phyloP scores from a whole-genome alignment of 2,329 filamentous ascomycete species.

The Cladosporium oxysporum region DNA sequence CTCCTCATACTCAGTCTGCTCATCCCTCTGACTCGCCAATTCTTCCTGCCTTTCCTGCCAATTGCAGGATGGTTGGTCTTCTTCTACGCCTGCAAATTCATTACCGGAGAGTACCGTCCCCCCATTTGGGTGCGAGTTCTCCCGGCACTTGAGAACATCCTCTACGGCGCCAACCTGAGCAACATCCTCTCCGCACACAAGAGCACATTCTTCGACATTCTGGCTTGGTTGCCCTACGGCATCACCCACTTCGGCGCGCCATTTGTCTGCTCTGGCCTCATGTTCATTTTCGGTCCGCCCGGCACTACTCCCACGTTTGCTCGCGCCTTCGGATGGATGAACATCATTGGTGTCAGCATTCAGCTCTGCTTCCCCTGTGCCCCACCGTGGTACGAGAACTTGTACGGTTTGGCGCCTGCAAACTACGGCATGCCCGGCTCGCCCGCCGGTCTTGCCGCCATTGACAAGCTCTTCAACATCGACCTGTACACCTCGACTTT shows the following conservation, averaged over 20 bases:
- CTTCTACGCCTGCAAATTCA: constrained; percentile 91
- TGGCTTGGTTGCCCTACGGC: constrained; percentile 93
- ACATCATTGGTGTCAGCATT: constrained; percentile 80
- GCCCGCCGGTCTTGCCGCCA: constrained; percentile 82
- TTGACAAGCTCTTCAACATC: constrained; percentile 86
- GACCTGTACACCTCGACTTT: constrained; percentile 94
- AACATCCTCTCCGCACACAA: constrained; percentile 93
- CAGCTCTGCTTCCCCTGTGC: constrained; percentile 92
- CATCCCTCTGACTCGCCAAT: constrained; percentile 83
- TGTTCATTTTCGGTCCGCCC: constrained; percentile 88
- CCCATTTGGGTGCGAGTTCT: constrained; percentile 95
- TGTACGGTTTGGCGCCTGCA: constrained; percentile 85
- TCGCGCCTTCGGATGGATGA: constrained; percentile 88
- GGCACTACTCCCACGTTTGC: constrained; percentile 83
- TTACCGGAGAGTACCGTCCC: constrained; percentile 82
- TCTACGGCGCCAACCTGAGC: constrained; percentile 93
- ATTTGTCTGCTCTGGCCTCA: constrained; percentile 71
- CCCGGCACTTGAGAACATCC: constrained; percentile 90
- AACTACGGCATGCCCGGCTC: constrained; percentile 90
- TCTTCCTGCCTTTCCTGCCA: constrained; percentile 83
- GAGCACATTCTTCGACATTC: constrained; percentile 76
- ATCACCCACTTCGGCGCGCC: constrained; percentile 87
- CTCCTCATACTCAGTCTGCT: constrained; percentile 69
- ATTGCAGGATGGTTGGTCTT: constrained; percentile 86
- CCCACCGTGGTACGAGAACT: constrained; percentile 95